phyloP scores from a whole-genome alignment of 768 basidiomycete genomes.

The Heimioporus sp. region DNA sequence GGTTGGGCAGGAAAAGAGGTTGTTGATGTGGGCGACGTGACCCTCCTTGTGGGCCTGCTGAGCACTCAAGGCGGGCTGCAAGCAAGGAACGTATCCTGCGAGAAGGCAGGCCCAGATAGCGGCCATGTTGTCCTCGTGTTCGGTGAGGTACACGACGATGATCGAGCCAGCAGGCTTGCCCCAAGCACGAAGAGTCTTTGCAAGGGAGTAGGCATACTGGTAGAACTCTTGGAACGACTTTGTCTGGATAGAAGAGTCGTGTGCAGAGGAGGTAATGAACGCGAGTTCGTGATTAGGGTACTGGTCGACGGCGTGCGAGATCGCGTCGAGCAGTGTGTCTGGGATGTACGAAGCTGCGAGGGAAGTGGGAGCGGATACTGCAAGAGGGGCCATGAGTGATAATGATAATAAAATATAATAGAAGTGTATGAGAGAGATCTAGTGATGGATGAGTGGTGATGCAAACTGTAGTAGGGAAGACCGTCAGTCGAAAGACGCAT shows the following conservation, averaged over 20 bases:
- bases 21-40: slow-evolving; percentile 29
- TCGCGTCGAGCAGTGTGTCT: slow-evolving; percentile 21
- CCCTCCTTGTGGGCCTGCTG: slow-evolving; percentile 31
- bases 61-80: slow-evolving; percentile 33
- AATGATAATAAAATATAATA: too few species aligned
- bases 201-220: not conserved
- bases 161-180: slow-evolving; percentile 24
- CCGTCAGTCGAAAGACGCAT: too few species aligned
- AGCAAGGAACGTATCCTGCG: slow-evolving; percentile 31
- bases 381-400: too few species aligned
- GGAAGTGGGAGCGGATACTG: not conserved
- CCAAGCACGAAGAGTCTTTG: slow-evolving; percentile 1
- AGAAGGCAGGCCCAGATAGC: slow-evolving; percentile 32
- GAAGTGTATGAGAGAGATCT: too few species aligned
- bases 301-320: slow-evolving; percentile 18
- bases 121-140: slow-evolving; percentile 34
- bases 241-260: slow-evolving; percentile 27
- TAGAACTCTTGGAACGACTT: slow-evolving; percentile 23
- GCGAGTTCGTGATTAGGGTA: slow-evolving; percentile 27
- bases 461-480: too few species aligned
- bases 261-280: slow-evolving; percentile 28
- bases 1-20: slow-evolving; percentile 27
- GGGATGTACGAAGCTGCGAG: slow-evolving; percentile 6
- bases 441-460: too few species aligned
- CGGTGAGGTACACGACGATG: slow-evolving; percentile 28